phyloP scores from a whole-genome alignment of 768 basidiomycete genomes.

The Podaxis sp. region DNA sequence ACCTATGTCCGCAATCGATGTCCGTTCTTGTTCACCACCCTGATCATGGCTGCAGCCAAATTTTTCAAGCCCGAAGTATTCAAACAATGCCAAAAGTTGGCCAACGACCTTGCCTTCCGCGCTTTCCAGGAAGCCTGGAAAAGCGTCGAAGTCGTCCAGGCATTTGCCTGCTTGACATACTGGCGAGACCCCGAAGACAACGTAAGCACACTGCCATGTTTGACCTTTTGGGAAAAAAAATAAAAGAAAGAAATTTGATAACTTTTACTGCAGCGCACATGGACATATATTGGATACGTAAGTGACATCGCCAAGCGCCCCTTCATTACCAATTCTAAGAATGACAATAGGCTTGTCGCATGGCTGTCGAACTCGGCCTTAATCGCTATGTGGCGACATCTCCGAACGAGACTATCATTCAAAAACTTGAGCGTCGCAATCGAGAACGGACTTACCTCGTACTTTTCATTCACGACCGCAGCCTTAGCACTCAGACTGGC shows the following conservation, averaged over 20 bases:
- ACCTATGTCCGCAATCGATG: conserved; percentile 77
- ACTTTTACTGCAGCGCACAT: conserved; percentile 56
- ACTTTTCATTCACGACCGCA: conserved; percentile 83
- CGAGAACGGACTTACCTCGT: conserved; percentile 86
- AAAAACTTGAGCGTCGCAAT: conserved; percentile 75
- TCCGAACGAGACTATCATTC: conserved; percentile 59
- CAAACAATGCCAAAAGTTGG: conserved; percentile 66
- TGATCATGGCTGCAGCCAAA: conserved; percentile 83
- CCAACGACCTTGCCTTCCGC: conserved; percentile 69
- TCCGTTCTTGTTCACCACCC: conserved; percentile 80
- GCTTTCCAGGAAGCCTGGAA: conserved; percentile 81
- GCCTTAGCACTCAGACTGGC: conserved; percentile 83
- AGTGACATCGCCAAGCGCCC: conserved; percentile 25
- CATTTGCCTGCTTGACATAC: conserved; percentile 85
- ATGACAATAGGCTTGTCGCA: conserved; percentile 66
- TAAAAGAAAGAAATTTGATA: conserved; percentile 7
- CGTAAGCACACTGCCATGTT: conserved; percentile 35
- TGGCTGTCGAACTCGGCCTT: conserved; percentile 82
- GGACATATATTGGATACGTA: conserved; percentile 87
- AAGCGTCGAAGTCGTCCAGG: conserved; percentile 84
- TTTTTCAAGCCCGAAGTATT: conserved; percentile 74
- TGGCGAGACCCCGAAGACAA: conserved; percentile 89
- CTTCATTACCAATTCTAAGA: conserved; percentile 2
- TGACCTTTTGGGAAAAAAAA: conserved; percentile 13
- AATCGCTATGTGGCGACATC: conserved; percentile 65